Percentiles rank a stretch among this genome's conserved stretches.
Evolutionary conservation across 768 basidiomycete genomes (phyloP).

Genomic region (Phallus indusiatus): DNA sequence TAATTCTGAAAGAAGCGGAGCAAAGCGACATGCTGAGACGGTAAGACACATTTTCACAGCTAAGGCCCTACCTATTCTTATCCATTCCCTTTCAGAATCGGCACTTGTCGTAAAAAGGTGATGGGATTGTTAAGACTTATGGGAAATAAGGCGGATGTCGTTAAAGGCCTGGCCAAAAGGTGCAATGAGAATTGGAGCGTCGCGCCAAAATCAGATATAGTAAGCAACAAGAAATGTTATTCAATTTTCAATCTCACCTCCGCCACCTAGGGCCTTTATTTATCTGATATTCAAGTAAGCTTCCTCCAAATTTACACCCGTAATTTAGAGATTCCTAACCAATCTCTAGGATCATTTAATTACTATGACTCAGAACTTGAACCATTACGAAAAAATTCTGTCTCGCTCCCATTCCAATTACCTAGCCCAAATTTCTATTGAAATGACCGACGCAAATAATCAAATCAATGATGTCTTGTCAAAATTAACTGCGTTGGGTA

Average conservation of each 20-base stretch:
- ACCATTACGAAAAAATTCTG: conserved; percentile 99
- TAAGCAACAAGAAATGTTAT: conserved; percentile 27
- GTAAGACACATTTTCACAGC: conserved; percentile 20
- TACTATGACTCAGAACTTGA: conserved; percentile 99
- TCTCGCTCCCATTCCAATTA: conserved; percentile 99
- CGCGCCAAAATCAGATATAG: conserved; percentile 95
- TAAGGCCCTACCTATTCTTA: background rate
- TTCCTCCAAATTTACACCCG: background rate
- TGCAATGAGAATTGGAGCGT: conserved; percentile 99
- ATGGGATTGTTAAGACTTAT: conserved; percentile 94
- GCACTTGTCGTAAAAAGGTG: conserved; percentile 97
- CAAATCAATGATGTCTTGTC: conserved; percentile 99
- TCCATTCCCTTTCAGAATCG: conserved; percentile 47
- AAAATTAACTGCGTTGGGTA: conserved; percentile 95
- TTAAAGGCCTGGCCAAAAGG: conserved; percentile 95
- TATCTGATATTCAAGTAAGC: conserved; percentile 83
- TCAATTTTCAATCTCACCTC: background rate
- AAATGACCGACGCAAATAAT: conserved; percentile 99
- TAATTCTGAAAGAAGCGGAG: conserved; percentile 92
- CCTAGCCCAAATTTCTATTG: conserved; percentile 97
- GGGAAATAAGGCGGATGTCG: conserved; percentile 99
- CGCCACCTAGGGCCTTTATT: conserved; percentile 90
- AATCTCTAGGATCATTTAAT: conserved; percentile 90
- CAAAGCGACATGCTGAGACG: conserved; percentile 95
- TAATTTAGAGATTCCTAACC: too few relatives aligned